phyloP scores from a whole-genome alignment of 2,329 filamentous ascomycete species.

The Penicillium griseofulvum region DNA sequence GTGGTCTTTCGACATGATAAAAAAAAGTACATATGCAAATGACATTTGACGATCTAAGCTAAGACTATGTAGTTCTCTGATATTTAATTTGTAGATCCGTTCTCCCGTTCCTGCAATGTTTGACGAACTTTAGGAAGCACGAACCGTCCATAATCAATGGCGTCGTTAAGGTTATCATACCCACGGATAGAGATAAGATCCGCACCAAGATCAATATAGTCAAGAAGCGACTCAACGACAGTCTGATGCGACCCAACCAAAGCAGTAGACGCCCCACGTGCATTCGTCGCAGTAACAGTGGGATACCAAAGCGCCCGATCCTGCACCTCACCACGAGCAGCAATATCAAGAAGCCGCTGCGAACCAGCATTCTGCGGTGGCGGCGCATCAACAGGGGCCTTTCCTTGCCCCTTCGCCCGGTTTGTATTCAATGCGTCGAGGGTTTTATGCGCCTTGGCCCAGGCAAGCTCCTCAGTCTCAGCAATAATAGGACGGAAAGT shows the following conservation, averaged over 20 bases:
- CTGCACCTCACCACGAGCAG: constrained; percentile 53
- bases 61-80: neutral
- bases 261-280: constrained; percentile 58
- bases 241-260: constrained; percentile 57
- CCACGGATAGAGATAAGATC: constrained; percentile 61
- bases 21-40: neutral
- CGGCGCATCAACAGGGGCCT: constrained; percentile 30
- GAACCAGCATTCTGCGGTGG: constrained; percentile 59
- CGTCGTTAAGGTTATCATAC: constrained; percentile 61
- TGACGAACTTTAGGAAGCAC: constrained; percentile 52
- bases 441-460: constrained; percentile 59
- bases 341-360: constrained; percentile 59
- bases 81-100: neutral
- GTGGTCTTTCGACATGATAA: neutral
- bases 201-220: constrained; percentile 57
- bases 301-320: constrained; percentile 64
- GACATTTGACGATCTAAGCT: neutral
- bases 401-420: constrained; percentile 36
- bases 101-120: constrained; percentile 13
- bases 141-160: constrained; percentile 58
- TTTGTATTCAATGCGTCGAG: constrained; percentile 53
- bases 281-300: constrained; percentile 61
- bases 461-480: constrained; percentile 62
- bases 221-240: constrained; percentile 54
- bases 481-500: constrained; percentile 62